Evolutionary conservation across 768 basidiomycete genomes (phyloP).

Genomic region (Gloeopeniophorella convolvens): DNA sequence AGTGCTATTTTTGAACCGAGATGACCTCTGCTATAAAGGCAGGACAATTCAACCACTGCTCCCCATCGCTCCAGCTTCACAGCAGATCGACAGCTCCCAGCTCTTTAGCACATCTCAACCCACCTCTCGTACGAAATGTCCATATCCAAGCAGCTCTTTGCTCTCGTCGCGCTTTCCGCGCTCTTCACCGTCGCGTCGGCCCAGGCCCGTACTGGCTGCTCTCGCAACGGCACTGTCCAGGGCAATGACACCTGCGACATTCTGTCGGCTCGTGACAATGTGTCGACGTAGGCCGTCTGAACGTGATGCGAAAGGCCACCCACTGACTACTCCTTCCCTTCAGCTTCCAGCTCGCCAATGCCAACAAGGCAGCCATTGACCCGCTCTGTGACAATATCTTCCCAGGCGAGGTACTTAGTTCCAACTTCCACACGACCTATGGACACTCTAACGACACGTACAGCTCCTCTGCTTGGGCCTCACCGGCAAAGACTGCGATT

Average conservation of each 20-base stretch:
- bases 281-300: conserved; percentile 36
- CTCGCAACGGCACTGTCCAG: conserved; percentile 45
- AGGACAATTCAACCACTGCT: not conserved
- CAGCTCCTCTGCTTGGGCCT: conserved; percentile 48
- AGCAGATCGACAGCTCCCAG: not conserved
- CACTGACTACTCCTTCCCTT: not conserved
- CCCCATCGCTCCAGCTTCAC: not conserved
- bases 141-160: not conserved
- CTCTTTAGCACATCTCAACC: not conserved
- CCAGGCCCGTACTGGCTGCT: conserved; percentile 31
- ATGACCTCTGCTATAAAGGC: not conserved
- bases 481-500: conserved; percentile 47
- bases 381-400: conserved; percentile 49
- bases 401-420: conserved; percentile 39
- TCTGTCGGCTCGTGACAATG: conserved; percentile 42
- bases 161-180: conserved; percentile 1
- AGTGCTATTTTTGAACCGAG: not conserved
- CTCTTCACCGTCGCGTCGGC: not conserved
- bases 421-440: not conserved
- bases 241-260: conserved; percentile 49
- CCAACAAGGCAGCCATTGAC: conserved; percentile 44
- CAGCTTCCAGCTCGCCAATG: conserved; percentile 53
- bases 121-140: not conserved
- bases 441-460: not conserved
- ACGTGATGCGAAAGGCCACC: not conserved